Base-by-base conservation (phyloP, 2,329 filamentous ascomycete species). In the Anisogramma anomala region DNA sequence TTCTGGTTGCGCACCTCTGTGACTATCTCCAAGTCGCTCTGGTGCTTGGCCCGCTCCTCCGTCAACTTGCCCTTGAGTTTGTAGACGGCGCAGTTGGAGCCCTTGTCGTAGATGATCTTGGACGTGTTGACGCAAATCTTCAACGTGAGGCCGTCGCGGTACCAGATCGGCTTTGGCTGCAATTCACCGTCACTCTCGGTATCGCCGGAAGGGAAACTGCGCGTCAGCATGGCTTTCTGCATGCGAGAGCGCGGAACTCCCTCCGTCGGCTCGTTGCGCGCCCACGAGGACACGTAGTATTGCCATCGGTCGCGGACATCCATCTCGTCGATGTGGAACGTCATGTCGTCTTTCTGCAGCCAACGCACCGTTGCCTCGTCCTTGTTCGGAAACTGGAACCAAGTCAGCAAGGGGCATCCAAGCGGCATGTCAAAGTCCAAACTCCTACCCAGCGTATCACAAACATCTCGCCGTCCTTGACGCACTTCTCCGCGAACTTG, bases 251-350 rank as follows among this genome's bases (percentile, higher is more conserved):
- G 69, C 6, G 72, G 66, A 3, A 91, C 72, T 11, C 84, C 84
- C 60, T 91, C 84, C 0, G 91, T 98, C 2, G 85, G 84, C 55
- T 94, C 86, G 18, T 88, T 74, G 48, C 86, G 84, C 50, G 86
- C 84, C 60, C 84, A 96, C 0, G 88, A 87, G 14, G 89, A 88
- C 43, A 94, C 85, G 58, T 98, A 98, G 64, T 93, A 94, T 53
- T 89, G 84, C 91, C 91, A 98, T 28, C 78, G 72, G 48, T 86
- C 79, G 42, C 81, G 80, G 37, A 79, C 75, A 55, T 91, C 82
- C 67, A 94, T 81, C 51, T 94, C 86, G 50, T 94, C 85, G 55
- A 82, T 81, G 52, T 91, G 87, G 58, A 94, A 86, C 0, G 94
- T 82, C 30, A 77, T 78, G 50, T 82, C 78, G 36, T 81, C 76